Evolutionary conservation across 257 asterid genomes (phyloP), one percentile per base, ranked within the genome.

Genomic region (Nicotiana benthamiana): DNA sequence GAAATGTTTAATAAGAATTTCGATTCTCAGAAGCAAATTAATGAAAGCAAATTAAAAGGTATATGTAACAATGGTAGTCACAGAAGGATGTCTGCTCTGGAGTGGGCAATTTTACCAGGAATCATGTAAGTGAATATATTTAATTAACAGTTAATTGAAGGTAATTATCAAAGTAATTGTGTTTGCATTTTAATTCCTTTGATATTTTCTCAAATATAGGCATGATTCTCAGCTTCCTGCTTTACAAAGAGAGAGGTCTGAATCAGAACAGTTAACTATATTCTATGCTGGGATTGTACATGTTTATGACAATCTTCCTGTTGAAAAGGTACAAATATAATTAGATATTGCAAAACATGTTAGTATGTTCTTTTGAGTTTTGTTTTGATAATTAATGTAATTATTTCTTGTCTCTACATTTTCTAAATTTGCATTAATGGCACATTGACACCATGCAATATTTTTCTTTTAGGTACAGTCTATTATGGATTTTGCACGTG

Each of bases 211-310:
- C 15, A 7, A 7, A 64, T 24, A 16, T 12, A 66, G 82, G 76
- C 48, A 11, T 54, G 36, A 61, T 60, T 18, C 13, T 18, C 20
- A 30, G 36, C 15, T 30, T 78, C 32, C 80, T 2, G 15, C 7
- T 26, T 80, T 75, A 46, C 40, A 78, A 53, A 1, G 12, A 8
- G 81, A 18, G 4, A 12, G 15, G 4, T 9, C 40, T 36, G 36
- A 83, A 74, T 51, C 83, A 10, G 63, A 74, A 12, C 86, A 74
- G 53, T 26, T 83, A 15, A 83, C 83, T 4, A 83, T 83, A 65
- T 83, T 83, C 28, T 83, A 83, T 20, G 83, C 77, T 53, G 86
- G 86, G 32, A 8, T 1, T 53, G 67, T 83, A n/a, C 80, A 63
- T 3, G 81, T 75, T 4, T 83, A 80, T 5, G 81, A 80, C 18